These are phyloP conservation scores for Leccinum fibrillosum DNA, from an alignment of 768 basidiomycete species.

Conservation along the genomic window DNA sequence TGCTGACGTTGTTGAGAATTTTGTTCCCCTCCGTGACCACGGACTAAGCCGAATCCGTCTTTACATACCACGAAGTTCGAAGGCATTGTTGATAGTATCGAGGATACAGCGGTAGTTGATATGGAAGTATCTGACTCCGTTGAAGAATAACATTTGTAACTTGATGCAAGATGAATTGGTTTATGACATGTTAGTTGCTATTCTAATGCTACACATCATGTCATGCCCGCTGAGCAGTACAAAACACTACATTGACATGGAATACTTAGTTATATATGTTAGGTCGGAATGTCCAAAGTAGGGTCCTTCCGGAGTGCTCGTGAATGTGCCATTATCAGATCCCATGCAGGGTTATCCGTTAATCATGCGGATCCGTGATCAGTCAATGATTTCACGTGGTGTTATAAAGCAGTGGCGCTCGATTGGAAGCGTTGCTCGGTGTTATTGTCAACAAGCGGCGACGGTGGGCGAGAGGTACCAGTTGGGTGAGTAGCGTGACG, in stretches of 20 bases:
- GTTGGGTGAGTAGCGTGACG: conserved; percentile 48
- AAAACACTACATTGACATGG: conserved; percentile 7
- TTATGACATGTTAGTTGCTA: not conserved
- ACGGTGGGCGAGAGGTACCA: conserved; percentile 25
- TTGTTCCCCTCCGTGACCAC: conserved; percentile 31
- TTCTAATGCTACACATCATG: conserved; percentile 27
- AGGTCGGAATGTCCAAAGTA: conserved; percentile 12
- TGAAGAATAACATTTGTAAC: not conserved
- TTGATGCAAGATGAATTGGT: not conserved
- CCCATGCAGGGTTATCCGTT: conserved; percentile 9
- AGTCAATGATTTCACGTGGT: conserved; percentile 14
- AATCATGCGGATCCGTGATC: conserved; percentile 18
- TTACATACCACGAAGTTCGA: not conserved
- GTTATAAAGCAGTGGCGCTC: conserved; percentile 28
- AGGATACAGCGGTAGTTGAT: conserved; percentile 15
- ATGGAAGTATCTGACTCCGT: conserved; percentile 28
- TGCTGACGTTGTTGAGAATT: conserved; percentile 34
- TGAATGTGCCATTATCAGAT: conserved; percentile 12
- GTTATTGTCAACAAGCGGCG: conserved; percentile 11
- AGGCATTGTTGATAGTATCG: not conserved
- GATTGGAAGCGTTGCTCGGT: conserved; percentile 25
- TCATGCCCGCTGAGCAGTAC: conserved; percentile 24
- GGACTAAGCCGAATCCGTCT: conserved; percentile 7
- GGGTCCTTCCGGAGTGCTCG: conserved; percentile 14
- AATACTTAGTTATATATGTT: conserved; percentile 4